A percentile compares a stretch with the other conserved stretches of the same genome.
These are phyloP conservation scores for Termitomyces titanicus DNA, from an alignment of 768 basidiomycete species.

Conservation along the genomic window DNA sequence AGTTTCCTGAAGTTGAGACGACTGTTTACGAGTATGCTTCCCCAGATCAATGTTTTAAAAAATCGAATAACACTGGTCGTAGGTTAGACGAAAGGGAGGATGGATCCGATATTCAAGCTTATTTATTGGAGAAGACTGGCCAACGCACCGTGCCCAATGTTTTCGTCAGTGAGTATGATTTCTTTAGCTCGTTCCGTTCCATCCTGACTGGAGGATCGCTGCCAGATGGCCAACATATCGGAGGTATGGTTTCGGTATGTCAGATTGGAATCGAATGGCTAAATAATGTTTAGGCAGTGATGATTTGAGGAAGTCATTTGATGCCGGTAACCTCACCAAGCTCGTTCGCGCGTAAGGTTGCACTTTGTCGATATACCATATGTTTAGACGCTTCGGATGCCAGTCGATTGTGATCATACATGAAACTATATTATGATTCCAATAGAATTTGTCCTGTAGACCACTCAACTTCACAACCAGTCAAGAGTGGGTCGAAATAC, in stretches of 20 bases:
- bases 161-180: constrained; percentile 60
- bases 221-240: constrained; percentile 50
- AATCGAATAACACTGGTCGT: neutral
- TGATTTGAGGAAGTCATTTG: constrained; percentile 27
- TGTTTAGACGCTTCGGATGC: neutral
- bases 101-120: constrained; percentile 60
- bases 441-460: neutral
- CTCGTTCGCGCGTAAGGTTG: constrained; percentile 28
- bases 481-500: neutral
- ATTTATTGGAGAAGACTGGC: constrained; percentile 57
- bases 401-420: neutral
- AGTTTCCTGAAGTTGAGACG: constrained; percentile 36
- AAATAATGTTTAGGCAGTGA: constrained; percentile 32
- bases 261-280: neutral
- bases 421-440: neutral
- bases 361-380: constrained; percentile 1
- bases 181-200: neutral
- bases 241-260: constrained; percentile 33
- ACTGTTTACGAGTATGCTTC: constrained; percentile 47
- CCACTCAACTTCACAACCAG: too few species aligned
- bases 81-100: constrained; percentile 63
- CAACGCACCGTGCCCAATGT: constrained; percentile 76
- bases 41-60: neutral
- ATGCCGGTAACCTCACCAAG: constrained; percentile 23
- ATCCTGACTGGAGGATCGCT: neutral